Evolutionary conservation across 441 rosid genomes (phyloP).

Genomic region (Gossypium trilobum): DNA sequence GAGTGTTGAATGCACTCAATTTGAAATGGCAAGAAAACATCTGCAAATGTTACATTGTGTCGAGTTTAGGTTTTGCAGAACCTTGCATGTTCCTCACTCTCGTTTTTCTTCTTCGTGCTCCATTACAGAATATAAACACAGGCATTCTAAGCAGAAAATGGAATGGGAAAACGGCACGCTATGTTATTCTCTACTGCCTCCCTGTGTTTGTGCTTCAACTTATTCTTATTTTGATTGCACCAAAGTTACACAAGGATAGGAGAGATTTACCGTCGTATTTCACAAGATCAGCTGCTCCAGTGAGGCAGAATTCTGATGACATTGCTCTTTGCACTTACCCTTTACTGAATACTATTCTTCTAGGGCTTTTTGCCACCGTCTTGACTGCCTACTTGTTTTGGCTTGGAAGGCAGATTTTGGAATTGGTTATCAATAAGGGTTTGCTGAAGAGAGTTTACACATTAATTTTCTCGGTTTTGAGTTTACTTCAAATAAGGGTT

Average conservation of each 20-base stretch:
- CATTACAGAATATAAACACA: slow-evolving; percentile 63
- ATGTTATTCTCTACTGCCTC: slow-evolving; percentile 58
- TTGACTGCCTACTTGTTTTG: slow-evolving; percentile 71
- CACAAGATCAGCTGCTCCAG: slow-evolving; percentile 42
- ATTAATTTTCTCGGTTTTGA: slow-evolving; percentile 69
- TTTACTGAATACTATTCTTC: slow-evolving; percentile 68
- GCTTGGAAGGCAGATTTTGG: slow-evolving; percentile 78
- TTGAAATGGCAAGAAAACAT: slow-evolving; percentile 72
- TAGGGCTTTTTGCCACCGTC: slow-evolving; percentile 58
- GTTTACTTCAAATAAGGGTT: slow-evolving; percentile 81
- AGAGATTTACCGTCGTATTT: slow-evolving; percentile 53
- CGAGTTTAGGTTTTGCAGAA: slow-evolving; percentile 94
- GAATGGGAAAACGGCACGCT: slow-evolving; percentile 66
- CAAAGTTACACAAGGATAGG: slow-evolving; percentile 46
- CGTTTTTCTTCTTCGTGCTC: slow-evolving; percentile 79
- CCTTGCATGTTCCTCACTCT: slow-evolving; percentile 85
- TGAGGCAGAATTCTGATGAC: slow-evolving; percentile 23
- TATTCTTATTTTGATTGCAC: slow-evolving; percentile 50
- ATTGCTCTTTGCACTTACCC: slow-evolving; percentile 81
- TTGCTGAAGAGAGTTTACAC: slow-evolving; percentile 77
- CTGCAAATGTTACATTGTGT: slow-evolving; percentile 83
- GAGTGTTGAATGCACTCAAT: slow-evolving; percentile 45
- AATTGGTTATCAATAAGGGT: slow-evolving; percentile 81
- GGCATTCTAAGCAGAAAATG: slow-evolving; percentile 67
- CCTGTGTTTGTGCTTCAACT: slow-evolving; percentile 81